Base-by-base conservation (phyloP, 2,329 filamentous ascomycete genomes). In the Sporothrix pseudoabietina region DNA sequence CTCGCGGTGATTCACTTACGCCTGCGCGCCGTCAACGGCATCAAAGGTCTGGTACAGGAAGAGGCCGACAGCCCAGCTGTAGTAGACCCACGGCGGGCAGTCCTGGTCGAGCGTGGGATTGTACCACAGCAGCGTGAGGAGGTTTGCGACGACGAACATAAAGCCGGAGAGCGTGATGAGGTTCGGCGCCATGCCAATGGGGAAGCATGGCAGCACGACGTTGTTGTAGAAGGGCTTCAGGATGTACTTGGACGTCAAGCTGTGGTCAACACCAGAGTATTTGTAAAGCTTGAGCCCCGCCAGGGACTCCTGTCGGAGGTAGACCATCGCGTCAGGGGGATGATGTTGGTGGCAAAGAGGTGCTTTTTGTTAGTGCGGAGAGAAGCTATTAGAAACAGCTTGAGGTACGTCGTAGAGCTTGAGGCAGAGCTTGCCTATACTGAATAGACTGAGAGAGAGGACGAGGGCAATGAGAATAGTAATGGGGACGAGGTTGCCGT, bases 41-140 rank as follows among this genome's bases (percentile, higher is more conserved):
- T 99, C 96, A 83, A 99, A 98, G 1, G 95, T 98, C 87, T 99
- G 96, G 83, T 99, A 99, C 70, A 98, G 82, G 81, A 98, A 98
- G 77, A 99, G 84, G 1, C 96, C 96, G 44, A 92, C 82, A 4
- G 94, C 91, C 93, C 94, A 99, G 79, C 90, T 92, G 77, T 91
- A 92, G 85, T 99, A 99, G 19, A 99, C 95, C 96, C 96, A 99
- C 1, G 89, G 81, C 10, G 96, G 96, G 80, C 95, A 98, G 81
- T 99, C 93, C 82, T 93, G 91, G 82, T 98, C 94, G 66, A 99
- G 87, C 0, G 89, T 92, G n/a, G 96, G 96, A 78, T 93, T 96
- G 84, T 97, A 99, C 92, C 94, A 98, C 72, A 99, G 87, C 82
- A 99, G 83, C 7, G 96, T 98, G 78, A 97, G 82, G 82, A 98